Base-by-base conservation (phyloP, 331 rosid species). In the Telfairia occidentalis region DNA sequence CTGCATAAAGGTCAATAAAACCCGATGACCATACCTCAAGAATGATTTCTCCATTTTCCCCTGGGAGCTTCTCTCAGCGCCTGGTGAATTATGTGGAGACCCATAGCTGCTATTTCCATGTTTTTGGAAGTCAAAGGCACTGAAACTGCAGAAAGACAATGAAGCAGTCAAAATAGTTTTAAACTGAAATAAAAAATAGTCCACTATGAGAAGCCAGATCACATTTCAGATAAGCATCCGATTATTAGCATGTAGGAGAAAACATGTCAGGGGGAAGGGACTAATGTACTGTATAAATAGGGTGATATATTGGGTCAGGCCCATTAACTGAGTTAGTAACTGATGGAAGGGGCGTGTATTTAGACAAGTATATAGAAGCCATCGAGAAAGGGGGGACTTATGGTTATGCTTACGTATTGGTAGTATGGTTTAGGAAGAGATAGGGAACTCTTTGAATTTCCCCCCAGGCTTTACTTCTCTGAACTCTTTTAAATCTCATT, bases 41-140 rank as follows among this genome's bases (percentile, higher is more conserved):
- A 95, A 87, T 1, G 99, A 95, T 85, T 95, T 95, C 96, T 95
- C 99, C 96, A 95, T 83, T 83, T 95, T 95, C 75, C 99, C 99
- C 59, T 92, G 99, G 43, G 97, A 95, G 78, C 99, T 95, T 84
- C 97, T 90, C 81, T 75, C 78, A 12, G 43, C 12, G 32, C 78
- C 78, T 73, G 85, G 81, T 16, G 88, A 87, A 83, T 86, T 86
- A 78, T 40, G 82, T 28, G 96, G 90, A 26, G 97, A 90, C 37
- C 93, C 97, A 58, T 95, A 95, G 43, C 74, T 83, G 73, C 81
- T 76, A 81, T 95, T 95, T 65, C 99, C 99, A 75, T 95, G 96
- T 50, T 80, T 86, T 83, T 85, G 87, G 85, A 95, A 95, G 80
- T 92, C 90, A 23, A 95, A 92, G 85, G 71, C 28, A 48, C 99